phyloP scores from a whole-genome alignment of 148 eudicot genomes.

The Camellia japonica region DNA sequence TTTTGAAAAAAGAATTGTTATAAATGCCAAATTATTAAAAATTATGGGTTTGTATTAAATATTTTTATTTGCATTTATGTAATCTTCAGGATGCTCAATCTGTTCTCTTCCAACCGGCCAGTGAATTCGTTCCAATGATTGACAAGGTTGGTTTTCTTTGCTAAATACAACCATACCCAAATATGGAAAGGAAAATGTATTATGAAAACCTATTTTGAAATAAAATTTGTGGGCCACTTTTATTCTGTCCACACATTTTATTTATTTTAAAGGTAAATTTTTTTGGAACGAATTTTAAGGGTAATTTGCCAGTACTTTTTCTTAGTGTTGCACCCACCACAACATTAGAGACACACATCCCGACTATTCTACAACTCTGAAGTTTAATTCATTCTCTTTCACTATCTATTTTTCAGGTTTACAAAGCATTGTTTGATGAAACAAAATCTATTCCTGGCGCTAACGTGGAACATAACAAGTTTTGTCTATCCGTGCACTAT shows the following conservation, averaged over 20 bases:
- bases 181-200: too few relatives aligned
- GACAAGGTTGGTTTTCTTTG: slow-evolving; percentile 43
- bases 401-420: slow-evolving; percentile 43
- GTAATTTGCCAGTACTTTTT: too few relatives aligned
- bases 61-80: neutral
- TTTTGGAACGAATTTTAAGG: too few relatives aligned
- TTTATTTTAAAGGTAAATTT: too few relatives aligned
- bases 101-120: slow-evolving; percentile 81
- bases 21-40: neutral
- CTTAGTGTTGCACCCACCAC: too few relatives aligned
- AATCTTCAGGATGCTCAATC: slow-evolving; percentile 47
- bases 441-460: slow-evolving; percentile 66
- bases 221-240: too few relatives aligned
- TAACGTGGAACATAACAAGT: slow-evolving; percentile 85
- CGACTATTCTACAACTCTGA: neutral
- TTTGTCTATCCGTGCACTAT: slow-evolving; percentile 83
- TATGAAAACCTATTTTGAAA: too few relatives aligned
- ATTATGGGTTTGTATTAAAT: neutral
- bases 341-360: neutral
- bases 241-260: too few relatives aligned
- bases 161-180: neutral
- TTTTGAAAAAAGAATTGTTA: too few relatives aligned
- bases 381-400: neutral
- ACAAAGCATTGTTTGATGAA: slow-evolving; percentile 47
- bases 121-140: slow-evolving; percentile 82